These are phyloP conservation scores for Ogataea zsoltii DNA, from an alignment of 805 yeast species.

Conservation along the genomic window DNA sequence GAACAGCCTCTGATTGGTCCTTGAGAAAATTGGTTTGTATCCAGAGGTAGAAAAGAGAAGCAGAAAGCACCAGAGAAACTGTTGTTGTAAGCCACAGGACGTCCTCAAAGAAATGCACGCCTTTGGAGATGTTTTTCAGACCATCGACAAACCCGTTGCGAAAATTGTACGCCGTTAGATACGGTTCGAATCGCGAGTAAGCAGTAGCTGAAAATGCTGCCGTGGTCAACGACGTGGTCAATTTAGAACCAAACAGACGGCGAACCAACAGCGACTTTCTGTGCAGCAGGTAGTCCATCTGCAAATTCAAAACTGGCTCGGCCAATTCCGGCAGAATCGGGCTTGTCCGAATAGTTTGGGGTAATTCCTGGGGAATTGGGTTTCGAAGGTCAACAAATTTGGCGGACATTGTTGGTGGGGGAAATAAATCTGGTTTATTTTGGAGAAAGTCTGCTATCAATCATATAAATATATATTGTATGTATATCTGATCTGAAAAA, in stretches of 20 bases:
- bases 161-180: constrained; percentile 26
- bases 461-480: no score
- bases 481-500: background rate
- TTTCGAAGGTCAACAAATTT: constrained; percentile 35
- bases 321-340: constrained; percentile 56
- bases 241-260: constrained; percentile 47
- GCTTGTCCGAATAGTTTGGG: constrained; percentile 52
- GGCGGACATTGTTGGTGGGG: background rate
- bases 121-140: constrained; percentile 17
- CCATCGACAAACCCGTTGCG: constrained; percentile 14
- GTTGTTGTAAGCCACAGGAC: constrained; percentile 40
- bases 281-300: constrained; percentile 59
- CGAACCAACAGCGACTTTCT: constrained; percentile 49
- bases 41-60: constrained; percentile 42
- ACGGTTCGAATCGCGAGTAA: constrained; percentile 22
- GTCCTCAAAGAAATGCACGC: constrained; percentile 27
- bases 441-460: no score
- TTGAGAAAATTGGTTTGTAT: constrained; percentile 51
- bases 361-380: constrained; percentile 54
- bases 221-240: constrained; percentile 34
- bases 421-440: no score
- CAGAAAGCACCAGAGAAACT: constrained; percentile 37
- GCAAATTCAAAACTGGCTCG: constrained; percentile 60
- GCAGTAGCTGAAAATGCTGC: constrained; percentile 23
- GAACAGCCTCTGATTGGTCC: constrained; percentile 38